A percentile compares a stretch with the other conserved stretches of the same genome.
These are phyloP conservation scores for Boletus tylopilopsis DNA, from an alignment of 768 basidiomycete genomes.

Conservation along the genomic window DNA sequence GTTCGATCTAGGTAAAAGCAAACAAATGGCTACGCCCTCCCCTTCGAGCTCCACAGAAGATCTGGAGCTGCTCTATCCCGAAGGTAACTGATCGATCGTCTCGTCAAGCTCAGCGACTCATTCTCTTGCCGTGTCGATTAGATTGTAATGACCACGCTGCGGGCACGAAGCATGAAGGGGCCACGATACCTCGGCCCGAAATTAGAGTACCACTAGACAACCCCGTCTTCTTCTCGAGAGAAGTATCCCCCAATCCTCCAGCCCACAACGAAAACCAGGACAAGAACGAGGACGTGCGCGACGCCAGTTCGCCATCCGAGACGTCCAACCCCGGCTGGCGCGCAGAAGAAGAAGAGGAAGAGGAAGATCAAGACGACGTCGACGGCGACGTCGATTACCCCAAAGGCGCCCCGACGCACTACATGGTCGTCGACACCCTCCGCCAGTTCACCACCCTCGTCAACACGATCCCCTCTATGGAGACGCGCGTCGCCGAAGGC, in stretches of 20 bases:
- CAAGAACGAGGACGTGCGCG: background rate
- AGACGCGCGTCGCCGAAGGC: slow-evolving; percentile 19
- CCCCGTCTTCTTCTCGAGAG: background rate
- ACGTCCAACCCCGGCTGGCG: background rate
- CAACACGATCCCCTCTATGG: slow-evolving; percentile 18
- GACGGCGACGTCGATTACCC: background rate
- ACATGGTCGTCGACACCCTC: slow-evolving; percentile 28
- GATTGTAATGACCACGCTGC: slow-evolving; percentile 6
- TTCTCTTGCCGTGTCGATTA: background rate
- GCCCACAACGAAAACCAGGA: background rate
- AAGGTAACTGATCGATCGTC: slow-evolving; percentile 2
- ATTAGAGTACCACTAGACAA: background rate
- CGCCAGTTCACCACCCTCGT: slow-evolving; percentile 24
- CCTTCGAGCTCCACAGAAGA: slow-evolving; percentile 8
- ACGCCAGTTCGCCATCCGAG: background rate
- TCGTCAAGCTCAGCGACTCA: background rate
- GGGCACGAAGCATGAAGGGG: background rate
- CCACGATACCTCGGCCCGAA: background rate
- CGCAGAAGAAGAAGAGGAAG: slow-evolving; percentile 2
- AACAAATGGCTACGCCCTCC: background rate
- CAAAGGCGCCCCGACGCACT: slow-evolving; percentile 18
- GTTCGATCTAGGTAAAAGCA: slow-evolving; percentile 2
- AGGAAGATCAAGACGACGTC: background rate
- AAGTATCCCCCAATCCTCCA: background rate
- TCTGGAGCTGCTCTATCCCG: slow-evolving; percentile 7